Base-by-base conservation (phyloP, 768 basidiomycete genomes). In the Floccularia luteovirens region DNA sequence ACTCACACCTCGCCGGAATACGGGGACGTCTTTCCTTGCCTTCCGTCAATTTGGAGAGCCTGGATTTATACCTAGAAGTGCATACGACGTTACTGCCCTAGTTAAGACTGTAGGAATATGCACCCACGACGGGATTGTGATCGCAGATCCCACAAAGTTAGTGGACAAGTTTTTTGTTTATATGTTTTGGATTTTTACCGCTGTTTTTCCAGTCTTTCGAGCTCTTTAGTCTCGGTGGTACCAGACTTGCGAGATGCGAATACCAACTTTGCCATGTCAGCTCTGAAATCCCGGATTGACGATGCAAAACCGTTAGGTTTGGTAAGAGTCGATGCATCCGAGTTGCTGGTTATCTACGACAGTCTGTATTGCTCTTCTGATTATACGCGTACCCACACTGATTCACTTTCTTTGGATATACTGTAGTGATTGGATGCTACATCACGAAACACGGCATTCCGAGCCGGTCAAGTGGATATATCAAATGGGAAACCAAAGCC, bases 401-500 rank as follows among this genome's bases (percentile, higher is more conserved):
- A n/a, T n/a, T n/a, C n/a, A n/a, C n/a, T n/a, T n/a, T n/a, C n/a
- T n/a, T n/a, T n/a, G n/a, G n/a, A n/a, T n/a, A n/a, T n/a, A 36
- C 28, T 24, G 5, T 44, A 90, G 89, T 72, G 21, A 60, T 89
- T 28, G 89, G 88, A 11, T 86, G 77, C 51, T 90, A 83, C 54
- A 75, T 89, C 49, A 74, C 81, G 41, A 80, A 76, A 41, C 68
- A 77, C 45, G 89, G 89, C 2, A 55, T 63, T 1, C 86, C 85
- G 2, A 65, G 63, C 8, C 81, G 84, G 28, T 69, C 69, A 31
- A 67, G 63, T 3, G 69, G 72, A 0, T 88, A 75, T 54, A 72
- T 90, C 45, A 79, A 77, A 42, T 91, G 89, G 89, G 89, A 91
- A 61, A 72, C 72, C 43, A 77, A 69, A 44, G 84, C 79, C 8